phyloP scores from a whole-genome alignment of 2,329 filamentous ascomycete genomes.

The Pseudogymnoascus pannorum region DNA sequence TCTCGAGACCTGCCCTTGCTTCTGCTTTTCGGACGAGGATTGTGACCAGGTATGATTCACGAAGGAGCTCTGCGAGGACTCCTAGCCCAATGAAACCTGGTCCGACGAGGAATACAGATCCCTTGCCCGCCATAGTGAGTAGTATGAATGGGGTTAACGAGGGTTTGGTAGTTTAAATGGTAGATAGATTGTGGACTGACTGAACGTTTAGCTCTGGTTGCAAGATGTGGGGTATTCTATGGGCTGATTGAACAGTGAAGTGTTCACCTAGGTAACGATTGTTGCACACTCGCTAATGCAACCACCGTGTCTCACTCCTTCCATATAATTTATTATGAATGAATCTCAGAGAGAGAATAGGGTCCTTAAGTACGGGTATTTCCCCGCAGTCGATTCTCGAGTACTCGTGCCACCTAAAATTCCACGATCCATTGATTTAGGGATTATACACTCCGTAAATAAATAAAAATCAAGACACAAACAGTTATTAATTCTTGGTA shows the following conservation, averaged over 20 bases:
- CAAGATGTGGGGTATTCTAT: not conserved
- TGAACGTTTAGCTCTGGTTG: not conserved
- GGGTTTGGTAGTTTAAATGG: not conserved
- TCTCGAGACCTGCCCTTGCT: constrained; percentile 30
- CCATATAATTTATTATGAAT: too few relatives aligned
- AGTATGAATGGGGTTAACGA: not conserved
- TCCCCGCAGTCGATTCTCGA: not conserved
- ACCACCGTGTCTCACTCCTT: not conserved
- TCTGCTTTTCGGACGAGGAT: constrained; percentile 35
- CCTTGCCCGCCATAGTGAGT: constrained; percentile 13
- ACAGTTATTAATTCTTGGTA: not conserved
- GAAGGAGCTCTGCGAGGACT: constrained; percentile 37
- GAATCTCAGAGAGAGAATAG: not conserved
- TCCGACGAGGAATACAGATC: constrained; percentile 36
- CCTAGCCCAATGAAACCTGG: constrained; percentile 42
- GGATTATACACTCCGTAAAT: not conserved
- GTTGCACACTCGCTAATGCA: constrained; percentile 7
- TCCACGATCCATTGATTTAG: not conserved
- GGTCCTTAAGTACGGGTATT: not conserved
- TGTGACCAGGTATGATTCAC: constrained; percentile 36
- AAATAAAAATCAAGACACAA: not conserved
- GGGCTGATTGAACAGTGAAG: not conserved
- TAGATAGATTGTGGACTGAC: not conserved
- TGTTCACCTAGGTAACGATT: not conserved
- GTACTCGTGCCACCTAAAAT: too few relatives aligned